phyloP scores from a whole-genome alignment of 2,329 filamentous ascomycete genomes.

The Mariannaea sp. region DNA sequence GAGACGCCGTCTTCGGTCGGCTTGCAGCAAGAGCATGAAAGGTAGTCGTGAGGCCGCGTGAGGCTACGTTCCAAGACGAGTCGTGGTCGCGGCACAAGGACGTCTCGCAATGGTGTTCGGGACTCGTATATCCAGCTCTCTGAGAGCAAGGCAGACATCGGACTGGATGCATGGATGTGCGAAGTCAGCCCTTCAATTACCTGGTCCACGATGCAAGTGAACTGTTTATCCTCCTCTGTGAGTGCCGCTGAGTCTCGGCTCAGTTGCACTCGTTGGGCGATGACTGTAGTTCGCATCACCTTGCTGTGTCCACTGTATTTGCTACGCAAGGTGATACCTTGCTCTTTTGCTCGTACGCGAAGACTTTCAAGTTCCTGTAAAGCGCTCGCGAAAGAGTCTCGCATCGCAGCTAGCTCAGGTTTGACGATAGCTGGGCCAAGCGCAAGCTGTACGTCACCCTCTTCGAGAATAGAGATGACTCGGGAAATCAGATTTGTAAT shows the following conservation, averaged over 20 bases:
- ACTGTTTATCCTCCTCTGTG: constrained; percentile 71
- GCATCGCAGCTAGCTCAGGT: constrained; percentile 40
- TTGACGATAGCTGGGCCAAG: constrained; percentile 41
- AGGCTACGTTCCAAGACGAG: constrained; percentile 73
- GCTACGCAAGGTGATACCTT: constrained; percentile 65
- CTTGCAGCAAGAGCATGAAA: constrained; percentile 73
- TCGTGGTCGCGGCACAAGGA: constrained; percentile 76
- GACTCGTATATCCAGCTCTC: constrained; percentile 80
- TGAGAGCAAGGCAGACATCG: constrained; percentile 60
- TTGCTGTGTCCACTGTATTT: constrained; percentile 74
- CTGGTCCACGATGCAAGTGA: constrained; percentile 68
- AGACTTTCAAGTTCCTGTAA: constrained; percentile 54
- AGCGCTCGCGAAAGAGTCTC: constrained; percentile 46
- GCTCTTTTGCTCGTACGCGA: constrained; percentile 49
- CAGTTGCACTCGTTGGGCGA: constrained; percentile 80
- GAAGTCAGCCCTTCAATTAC: constrained; percentile 36
- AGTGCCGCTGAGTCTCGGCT: constrained; percentile 74
- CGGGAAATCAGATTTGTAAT: constrained; percentile 37
- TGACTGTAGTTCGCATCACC: constrained; percentile 75
- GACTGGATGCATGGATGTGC: constrained; percentile 32
- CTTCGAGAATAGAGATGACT: constrained; percentile 37
- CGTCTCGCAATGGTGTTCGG: constrained; percentile 69
- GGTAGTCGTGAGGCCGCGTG: constrained; percentile 74
- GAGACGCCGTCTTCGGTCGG: constrained; percentile 54
- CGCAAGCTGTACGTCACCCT: constrained; percentile 46